Percentiles rank a stretch among this genome's conserved stretches.
These are phyloP conservation scores for Solanum hybrid DNA, from an alignment of 305 asterid species.

Conservation along the genomic window DNA sequence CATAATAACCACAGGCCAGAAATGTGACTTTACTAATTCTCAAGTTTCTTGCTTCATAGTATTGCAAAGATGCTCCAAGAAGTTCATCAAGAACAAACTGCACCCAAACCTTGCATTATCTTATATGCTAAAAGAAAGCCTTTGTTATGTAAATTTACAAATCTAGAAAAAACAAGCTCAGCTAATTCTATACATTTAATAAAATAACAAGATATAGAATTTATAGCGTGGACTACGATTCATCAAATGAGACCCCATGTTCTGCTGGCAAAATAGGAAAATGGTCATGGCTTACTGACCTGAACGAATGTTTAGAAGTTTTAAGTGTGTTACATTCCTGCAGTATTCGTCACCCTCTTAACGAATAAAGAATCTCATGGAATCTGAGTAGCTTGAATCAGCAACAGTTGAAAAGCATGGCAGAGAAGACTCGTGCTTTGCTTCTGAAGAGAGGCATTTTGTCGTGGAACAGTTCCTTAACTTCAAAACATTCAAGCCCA, in stretches of 20 bases:
- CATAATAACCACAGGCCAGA: background rate
- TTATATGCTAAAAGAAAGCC: background rate
- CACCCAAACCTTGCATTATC: slow-evolving; percentile 4
- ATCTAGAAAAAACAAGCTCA: background rate
- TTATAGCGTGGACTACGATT: slow-evolving; percentile 6
- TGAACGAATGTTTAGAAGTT: slow-evolving; percentile 2
- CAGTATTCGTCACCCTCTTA: background rate
- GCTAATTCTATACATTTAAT: background rate
- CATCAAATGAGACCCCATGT: slow-evolving; percentile 6
- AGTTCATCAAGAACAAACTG: background rate
- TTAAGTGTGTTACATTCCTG: background rate
- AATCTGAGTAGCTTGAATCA: background rate
- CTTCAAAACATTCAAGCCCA: background rate
- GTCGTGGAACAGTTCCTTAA: background rate
- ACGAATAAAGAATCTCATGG: background rate
- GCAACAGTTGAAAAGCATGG: background rate
- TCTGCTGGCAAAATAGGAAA: background rate
- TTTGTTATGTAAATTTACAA: slow-evolving; percentile 1
- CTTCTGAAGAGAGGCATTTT: background rate
- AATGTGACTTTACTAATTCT: background rate
- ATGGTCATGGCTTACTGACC: slow-evolving; percentile 3
- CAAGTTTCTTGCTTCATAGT: background rate
- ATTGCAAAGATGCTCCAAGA: background rate
- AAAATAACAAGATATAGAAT: background rate
- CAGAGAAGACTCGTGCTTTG: slow-evolving; percentile 1